phyloP scores from a whole-genome alignment of 768 basidiomycete genomes.

The Amanita pseudoporphyria region DNA sequence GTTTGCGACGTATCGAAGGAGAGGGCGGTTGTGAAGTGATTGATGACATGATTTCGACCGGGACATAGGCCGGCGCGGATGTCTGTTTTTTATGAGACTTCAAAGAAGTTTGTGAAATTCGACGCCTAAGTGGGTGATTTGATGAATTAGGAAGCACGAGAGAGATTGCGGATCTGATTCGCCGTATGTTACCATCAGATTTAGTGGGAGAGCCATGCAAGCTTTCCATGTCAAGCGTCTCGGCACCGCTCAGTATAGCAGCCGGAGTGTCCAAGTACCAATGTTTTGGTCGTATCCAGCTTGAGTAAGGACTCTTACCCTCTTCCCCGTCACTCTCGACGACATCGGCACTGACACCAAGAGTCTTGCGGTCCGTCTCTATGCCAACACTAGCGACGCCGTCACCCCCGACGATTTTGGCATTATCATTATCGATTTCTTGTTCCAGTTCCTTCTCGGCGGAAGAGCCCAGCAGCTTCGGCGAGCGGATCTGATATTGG shows the following conservation, averaged over 20 bases:
- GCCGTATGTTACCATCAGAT: constrained; percentile 15
- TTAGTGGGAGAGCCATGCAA: background rate
- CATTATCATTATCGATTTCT: constrained; percentile 61
- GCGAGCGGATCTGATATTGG: constrained; percentile 36
- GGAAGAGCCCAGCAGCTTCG: constrained; percentile 40
- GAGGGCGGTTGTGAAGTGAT: constrained; percentile 30
- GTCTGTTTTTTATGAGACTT: background rate
- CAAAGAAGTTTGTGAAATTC: constrained; percentile 12
- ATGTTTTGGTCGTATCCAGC: constrained; percentile 38
- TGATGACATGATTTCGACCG: constrained; percentile 25
- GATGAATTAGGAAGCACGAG: constrained; percentile 17
- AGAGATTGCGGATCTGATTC: constrained; percentile 26
- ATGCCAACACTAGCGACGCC: constrained; percentile 44
- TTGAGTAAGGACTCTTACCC: constrained; percentile 31
- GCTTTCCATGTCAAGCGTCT: constrained; percentile 7
- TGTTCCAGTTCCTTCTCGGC: constrained; percentile 54
- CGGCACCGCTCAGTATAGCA: constrained; percentile 10
- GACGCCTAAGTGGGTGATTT: constrained; percentile 2
- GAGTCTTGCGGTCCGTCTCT: constrained; percentile 29
- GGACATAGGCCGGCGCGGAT: constrained; percentile 4
- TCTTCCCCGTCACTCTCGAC: constrained; percentile 22
- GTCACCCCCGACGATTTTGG: constrained; percentile 66
- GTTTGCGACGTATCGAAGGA: constrained; percentile 37
- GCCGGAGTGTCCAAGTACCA: constrained; percentile 16
- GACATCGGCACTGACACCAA: constrained; percentile 18